Conservation (phyloP, 225 moss, liverwort and hornwort species). For the Straminergon stramineum region DNA sequence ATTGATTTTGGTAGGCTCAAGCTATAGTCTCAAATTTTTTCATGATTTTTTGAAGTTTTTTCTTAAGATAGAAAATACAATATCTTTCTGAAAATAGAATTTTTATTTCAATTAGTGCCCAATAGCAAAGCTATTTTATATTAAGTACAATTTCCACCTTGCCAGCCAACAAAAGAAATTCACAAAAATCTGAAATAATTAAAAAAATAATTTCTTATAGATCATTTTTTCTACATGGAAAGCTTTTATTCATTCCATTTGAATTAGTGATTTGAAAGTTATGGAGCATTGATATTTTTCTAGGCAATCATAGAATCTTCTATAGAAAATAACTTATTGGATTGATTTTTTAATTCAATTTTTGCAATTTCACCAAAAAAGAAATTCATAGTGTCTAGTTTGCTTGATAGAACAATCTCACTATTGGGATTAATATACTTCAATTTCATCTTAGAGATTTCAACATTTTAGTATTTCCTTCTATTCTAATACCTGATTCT, state of each 20-base stretch:
- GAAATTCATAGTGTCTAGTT: no score
- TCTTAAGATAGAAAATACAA: neutral
- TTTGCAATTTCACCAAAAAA: no score
- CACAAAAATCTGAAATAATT: no score
- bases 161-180: rapidly evolving
- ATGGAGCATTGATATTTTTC: neutral
- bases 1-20: neutral
- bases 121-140: neutral
- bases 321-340: no score
- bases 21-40: neutral
- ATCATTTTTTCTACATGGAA: neutral
- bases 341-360: no score
- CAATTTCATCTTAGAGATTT: no score
- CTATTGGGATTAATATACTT: no score
- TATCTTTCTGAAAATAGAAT: rapidly evolving
- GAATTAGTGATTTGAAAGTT: neutral
- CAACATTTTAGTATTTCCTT: no score
- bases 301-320: no score
- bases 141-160: neutral
- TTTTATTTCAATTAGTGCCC: neutral
- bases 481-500: no score
- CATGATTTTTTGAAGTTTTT: neutral
- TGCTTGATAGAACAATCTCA: no score
- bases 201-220: no score
- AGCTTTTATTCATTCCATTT: neutral